Conservation (phyloP, 148 eudicot species). For the Cornus florida region DNA sequence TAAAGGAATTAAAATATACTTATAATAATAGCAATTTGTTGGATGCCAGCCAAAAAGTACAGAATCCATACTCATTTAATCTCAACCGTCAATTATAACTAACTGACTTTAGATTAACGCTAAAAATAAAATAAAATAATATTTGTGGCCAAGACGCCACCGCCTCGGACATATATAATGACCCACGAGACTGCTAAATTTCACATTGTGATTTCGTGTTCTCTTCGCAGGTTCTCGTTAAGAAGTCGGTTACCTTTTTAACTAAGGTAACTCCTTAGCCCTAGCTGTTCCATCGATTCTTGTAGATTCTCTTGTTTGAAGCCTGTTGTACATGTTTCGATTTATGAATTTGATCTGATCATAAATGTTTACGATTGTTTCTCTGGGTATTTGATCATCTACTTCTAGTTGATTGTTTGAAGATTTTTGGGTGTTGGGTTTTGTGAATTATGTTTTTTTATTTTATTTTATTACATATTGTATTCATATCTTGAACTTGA, state of each 20-base stretch:
- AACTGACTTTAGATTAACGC: too few species aligned
- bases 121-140: too few species aligned
- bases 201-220: neutral
- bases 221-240: neutral
- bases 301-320: neutral
- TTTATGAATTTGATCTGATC: neutral
- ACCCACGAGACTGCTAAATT: neutral
- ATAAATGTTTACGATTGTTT: too few species aligned
- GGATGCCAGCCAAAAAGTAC: too few species aligned
- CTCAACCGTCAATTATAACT: too few species aligned
- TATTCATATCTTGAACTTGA: too few species aligned
- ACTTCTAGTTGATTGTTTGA: too few species aligned
- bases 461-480: too few species aligned
- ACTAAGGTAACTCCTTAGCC: neutral
- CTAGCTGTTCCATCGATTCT: neutral
- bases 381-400: neutral
- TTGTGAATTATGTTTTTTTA: neutral
- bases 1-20: too few species aligned
- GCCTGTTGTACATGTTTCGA: neutral
- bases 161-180: neutral
- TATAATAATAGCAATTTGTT: too few species aligned
- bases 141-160: neutral
- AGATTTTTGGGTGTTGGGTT: neutral
- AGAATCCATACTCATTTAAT: too few species aligned
- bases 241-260: too few species aligned